Evolutionary conservation across 169 alveolate species (phyloP), one percentile per base, ranked within the genome.

Genomic region (Cystoisospora suis): DNA sequence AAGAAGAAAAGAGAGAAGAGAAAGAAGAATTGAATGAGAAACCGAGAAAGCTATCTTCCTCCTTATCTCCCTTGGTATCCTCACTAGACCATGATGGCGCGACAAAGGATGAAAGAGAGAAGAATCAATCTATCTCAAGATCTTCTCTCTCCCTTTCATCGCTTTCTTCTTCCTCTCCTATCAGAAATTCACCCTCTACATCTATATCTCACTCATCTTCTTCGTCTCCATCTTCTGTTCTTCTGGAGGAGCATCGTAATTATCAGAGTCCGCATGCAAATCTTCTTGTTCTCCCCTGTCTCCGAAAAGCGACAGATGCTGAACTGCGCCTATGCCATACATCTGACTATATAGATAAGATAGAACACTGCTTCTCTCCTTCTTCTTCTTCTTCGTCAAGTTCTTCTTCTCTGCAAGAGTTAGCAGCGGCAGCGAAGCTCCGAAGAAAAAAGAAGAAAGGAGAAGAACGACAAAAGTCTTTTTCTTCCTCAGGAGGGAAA

Each of bases 251-350:
- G n/a, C n/a, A n/a, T n/a, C n/a, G n/a, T n/a, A 32, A 7, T 23
- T 23, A 1, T 65, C 34, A 9, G 9, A 23, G 45, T 65, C 77
- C 44, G n/a, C 77, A 44, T n/a, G 44, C 77, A n/a, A 65, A n/a
- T 20, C 77, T 65, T 3, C 9, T 65, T 0, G 77, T 65, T 2
- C 42, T 65, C 9, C 77, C 77, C 4, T 65, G 77, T 20, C 45
- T 12, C 4, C 77, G 77, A 2, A 36, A 32, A 44, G 77, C 77
- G 42, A 65, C 77, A 12, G 77, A 65, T 17, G 77, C n/a, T 5
- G 77, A 65, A 44, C 77, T 65, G 44, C 6, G 77, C 42, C 0
- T n/a, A 7, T 65, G 77, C 77, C 77, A 65, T 44, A n/a, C 77
- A 1, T 15, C 77, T 4, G 77, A n/a, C 44, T 65, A 65, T 44